These are phyloP conservation scores for Lentinus brumalis DNA, from an alignment of 768 basidiomycete genomes.

Conservation along the genomic window DNA sequence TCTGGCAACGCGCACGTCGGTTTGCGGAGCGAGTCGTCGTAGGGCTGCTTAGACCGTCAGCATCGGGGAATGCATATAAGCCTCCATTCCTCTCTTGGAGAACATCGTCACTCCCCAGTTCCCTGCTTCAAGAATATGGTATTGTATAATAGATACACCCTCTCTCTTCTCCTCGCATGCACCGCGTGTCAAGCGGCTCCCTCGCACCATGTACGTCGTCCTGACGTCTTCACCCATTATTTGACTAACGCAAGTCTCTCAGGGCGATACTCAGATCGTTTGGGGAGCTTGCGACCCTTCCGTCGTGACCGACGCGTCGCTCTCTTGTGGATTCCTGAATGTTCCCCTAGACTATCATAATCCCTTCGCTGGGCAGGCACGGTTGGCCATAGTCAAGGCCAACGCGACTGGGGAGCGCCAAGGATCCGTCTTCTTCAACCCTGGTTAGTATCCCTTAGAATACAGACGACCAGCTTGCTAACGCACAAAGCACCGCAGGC, in stretches of 20 bases:
- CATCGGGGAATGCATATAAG: too few species aligned
- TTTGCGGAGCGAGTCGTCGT: too few species aligned
- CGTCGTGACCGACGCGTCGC: background rate
- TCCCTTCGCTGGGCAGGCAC: background rate
- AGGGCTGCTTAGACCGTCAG: too few species aligned
- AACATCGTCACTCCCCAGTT: too few species aligned
- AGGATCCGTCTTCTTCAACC: conserved; percentile 6
- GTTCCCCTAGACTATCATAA: conserved; percentile 8
- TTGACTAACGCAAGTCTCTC: background rate
- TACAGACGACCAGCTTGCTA: background rate
- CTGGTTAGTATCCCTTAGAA: background rate
- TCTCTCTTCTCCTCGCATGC: too few species aligned
- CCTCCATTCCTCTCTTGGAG: too few species aligned
- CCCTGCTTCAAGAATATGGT: too few species aligned
- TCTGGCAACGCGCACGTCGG: too few species aligned
- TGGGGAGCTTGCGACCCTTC: background rate
- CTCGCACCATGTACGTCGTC: background rate
- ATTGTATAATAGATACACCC: too few species aligned
- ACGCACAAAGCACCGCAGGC: background rate
- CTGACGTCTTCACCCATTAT: too few species aligned
- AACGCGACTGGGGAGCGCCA: background rate
- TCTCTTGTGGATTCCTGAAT: conserved; percentile 1
- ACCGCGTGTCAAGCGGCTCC: background rate
- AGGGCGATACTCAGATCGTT: background rate
- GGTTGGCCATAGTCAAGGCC: background rate